Conservation (phyloP, 106 monocot genomes). For the Dendrobium catenatum region DNA sequence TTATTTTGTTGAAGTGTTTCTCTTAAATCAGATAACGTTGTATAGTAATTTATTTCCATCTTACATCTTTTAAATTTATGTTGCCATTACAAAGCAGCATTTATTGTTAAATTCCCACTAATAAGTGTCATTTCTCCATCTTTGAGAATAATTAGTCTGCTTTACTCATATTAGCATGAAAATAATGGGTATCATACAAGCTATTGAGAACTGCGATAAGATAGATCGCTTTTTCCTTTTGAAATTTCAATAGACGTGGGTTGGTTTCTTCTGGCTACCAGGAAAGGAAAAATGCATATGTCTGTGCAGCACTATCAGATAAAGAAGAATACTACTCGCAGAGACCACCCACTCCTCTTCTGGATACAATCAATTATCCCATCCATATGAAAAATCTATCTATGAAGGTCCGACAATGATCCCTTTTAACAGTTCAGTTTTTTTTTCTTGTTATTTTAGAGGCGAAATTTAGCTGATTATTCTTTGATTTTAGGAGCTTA, state of each 20-base stretch:
- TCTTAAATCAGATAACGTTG: background rate
- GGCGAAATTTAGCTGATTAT: background rate
- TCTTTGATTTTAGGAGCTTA: constrained; percentile 54
- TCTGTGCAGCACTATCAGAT: constrained; percentile 56
- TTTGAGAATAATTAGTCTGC: background rate
- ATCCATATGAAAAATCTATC: constrained; percentile 97
- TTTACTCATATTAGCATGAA: background rate
- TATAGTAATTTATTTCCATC: too few species aligned
- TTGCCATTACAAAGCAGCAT: too few species aligned
- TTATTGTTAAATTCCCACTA: background rate
- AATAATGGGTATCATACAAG: too few species aligned
- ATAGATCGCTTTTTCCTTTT: background rate
- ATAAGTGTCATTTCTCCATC: background rate
- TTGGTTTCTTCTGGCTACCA: constrained; percentile 7
- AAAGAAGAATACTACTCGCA: constrained; percentile 62
- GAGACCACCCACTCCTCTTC: constrained; percentile 76
- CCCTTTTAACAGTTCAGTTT: background rate
- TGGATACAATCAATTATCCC: constrained; percentile 89
- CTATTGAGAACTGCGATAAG: too few species aligned
- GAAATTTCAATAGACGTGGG: background rate
- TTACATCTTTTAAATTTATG: too few species aligned
- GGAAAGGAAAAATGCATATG: constrained; percentile 36
- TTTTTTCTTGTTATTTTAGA: background rate
- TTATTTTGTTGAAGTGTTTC: background rate
- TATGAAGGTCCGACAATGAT: constrained; percentile 35